A percentile compares a stretch with the other conserved stretches of the same genome.
Conservation (phyloP, 2,329 filamentous ascomycete genomes). For the Xylariomycetidae sp. region DNA sequence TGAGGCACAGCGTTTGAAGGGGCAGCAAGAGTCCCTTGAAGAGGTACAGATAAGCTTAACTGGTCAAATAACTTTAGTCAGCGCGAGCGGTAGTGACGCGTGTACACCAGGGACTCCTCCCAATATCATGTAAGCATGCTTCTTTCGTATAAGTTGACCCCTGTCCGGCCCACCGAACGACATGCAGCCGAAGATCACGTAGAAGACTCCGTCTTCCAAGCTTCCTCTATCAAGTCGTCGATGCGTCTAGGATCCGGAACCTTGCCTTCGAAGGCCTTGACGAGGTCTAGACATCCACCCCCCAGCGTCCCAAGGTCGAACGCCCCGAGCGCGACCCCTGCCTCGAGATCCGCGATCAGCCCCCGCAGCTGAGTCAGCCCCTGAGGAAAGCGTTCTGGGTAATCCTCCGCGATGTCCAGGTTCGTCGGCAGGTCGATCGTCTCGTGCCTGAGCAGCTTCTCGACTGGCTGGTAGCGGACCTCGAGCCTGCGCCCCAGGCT, state of each 20-base stretch:
- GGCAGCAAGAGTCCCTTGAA: too few species aligned
- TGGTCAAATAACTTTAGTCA: too few species aligned
- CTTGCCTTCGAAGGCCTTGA: slow-evolving; percentile 14
- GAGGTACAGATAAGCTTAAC: too few species aligned
- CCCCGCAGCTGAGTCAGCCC: slow-evolving; percentile 19
- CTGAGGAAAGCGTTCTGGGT: slow-evolving; percentile 20
- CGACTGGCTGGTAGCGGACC: slow-evolving; percentile 22
- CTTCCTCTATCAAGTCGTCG: slow-evolving; percentile 14
- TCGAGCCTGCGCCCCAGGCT: slow-evolving; percentile 16
- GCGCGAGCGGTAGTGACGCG: too few species aligned
- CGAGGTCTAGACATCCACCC: slow-evolving; percentile 17
- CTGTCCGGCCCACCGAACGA: too few species aligned
- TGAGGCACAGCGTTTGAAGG: too few species aligned
- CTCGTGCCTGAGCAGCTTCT: slow-evolving; percentile 17
- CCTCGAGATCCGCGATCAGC: slow-evolving; percentile 27
- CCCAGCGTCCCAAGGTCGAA: slow-evolving; percentile 20
- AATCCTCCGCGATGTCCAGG: slow-evolving; percentile 18
- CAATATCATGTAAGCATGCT: neutral
- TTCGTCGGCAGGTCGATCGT: slow-evolving; percentile 21
- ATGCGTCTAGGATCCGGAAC: slow-evolving; percentile 9
- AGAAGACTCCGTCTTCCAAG: slow-evolving; percentile 8
- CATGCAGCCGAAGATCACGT: too few species aligned
- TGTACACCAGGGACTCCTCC: too few species aligned
- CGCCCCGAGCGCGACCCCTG: slow-evolving; percentile 24
- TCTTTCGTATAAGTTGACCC: too few species aligned